Evolutionary conservation across 2,329 filamentous ascomycete species (phyloP).

Genomic region (Trichoderma sp.): DNA sequence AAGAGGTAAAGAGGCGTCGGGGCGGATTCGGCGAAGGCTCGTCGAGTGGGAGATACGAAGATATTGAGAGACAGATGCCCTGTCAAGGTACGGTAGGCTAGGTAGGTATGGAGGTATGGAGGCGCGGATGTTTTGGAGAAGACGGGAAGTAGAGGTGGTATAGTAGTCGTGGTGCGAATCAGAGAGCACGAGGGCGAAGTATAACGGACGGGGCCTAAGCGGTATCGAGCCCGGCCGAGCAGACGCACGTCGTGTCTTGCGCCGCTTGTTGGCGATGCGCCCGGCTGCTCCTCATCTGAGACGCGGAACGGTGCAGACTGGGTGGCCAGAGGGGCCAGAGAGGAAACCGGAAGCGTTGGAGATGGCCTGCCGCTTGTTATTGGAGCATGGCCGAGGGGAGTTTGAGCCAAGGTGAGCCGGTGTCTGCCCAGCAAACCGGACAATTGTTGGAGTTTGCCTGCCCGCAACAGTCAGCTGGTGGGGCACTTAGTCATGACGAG

Average conservation of each 20-base stretch:
- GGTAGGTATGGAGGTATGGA: too few species aligned
- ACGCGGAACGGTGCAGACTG: not conserved
- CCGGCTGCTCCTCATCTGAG: constrained; percentile 20
- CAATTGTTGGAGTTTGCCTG: constrained; percentile 1
- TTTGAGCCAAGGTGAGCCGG: constrained; percentile 4
- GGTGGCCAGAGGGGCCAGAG: not conserved
- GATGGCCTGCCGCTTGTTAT: constrained; percentile 1
- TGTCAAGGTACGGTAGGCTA: too few species aligned
- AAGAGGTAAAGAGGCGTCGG: not conserved
- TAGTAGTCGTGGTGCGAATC: not conserved
- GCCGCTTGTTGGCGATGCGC: constrained; percentile 28
- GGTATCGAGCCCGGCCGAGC: constrained; percentile 18
- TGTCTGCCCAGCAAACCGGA: not conserved
- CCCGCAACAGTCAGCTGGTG: not conserved
- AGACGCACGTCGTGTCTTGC: constrained; percentile 24
- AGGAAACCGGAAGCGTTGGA: constrained; percentile 1
- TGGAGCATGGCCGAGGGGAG: constrained; percentile 2
- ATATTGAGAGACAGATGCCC: too few species aligned
- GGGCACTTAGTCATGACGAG: not conserved
- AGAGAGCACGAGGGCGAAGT: not conserved
- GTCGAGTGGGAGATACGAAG: too few species aligned
- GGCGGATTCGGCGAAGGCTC: not conserved
- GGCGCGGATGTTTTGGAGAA: too few species aligned
- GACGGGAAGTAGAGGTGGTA: not conserved
- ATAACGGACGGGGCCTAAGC: not conserved